phyloP scores from a whole-genome alignment of 495 filamentous ascomycete genomes.

The Penicillium soppii region DNA sequence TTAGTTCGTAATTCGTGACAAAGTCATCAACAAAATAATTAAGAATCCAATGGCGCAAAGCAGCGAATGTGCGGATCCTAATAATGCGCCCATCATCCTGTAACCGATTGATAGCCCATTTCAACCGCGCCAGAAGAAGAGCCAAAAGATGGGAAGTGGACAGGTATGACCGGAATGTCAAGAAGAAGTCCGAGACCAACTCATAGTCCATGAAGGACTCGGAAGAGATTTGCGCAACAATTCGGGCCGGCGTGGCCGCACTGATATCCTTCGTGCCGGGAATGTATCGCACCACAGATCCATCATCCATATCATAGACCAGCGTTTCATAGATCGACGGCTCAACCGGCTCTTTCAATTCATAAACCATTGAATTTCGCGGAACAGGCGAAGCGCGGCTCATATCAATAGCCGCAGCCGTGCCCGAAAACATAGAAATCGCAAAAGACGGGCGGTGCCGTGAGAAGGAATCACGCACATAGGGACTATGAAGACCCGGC shows the following conservation, averaged over 20 bases:
- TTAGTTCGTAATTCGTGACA: conserved; percentile 74
- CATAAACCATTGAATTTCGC: conserved; percentile 42
- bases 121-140: conserved; percentile 78
- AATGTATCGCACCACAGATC: conserved; percentile 82
- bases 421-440: conserved; percentile 48
- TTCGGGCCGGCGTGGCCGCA: conserved; percentile 85
- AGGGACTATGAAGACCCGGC: conserved; percentile 16
- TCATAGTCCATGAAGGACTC: conserved; percentile 96
- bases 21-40: conserved; percentile 99
- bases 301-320: conserved; percentile 70
- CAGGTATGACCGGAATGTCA: conserved; percentile 88
- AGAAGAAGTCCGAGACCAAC: conserved; percentile 95
- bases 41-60: conserved; percentile 94
- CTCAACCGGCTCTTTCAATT: conserved; percentile 47
- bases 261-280: conserved; percentile 68
- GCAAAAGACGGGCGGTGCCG: conserved; percentile 36
- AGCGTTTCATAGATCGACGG: conserved; percentile 75
- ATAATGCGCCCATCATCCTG: conserved; percentile 91
- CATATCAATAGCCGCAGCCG: conserved; percentile 39
- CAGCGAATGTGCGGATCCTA: conserved; percentile 91
- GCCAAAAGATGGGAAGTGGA: conserved; percentile 71
- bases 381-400: conserved; percentile 28
- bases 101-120: conserved; percentile 78
- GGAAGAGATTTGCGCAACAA: conserved; percentile 97
- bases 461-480: conserved; percentile 25